These are phyloP conservation scores for Calendula officinalis DNA, from an alignment of 129 eudicot genomes.

Conservation along the genomic window DNA sequence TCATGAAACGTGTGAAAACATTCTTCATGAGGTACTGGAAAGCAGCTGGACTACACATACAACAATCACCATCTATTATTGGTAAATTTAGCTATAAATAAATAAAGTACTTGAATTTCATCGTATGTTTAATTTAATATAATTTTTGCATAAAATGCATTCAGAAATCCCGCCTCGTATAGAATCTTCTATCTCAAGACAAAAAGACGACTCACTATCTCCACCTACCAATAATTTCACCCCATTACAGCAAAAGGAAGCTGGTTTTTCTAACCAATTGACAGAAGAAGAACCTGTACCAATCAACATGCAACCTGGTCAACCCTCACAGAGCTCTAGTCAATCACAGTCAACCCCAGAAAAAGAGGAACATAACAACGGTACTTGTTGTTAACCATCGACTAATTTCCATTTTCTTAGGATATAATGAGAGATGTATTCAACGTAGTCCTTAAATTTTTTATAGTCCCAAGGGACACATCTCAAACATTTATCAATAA, in stretches of 20 bases:
- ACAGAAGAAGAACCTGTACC: slow-evolving; percentile 10
- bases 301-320: slow-evolving; percentile 1
- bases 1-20: slow-evolving; percentile 65
- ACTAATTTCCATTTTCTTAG: neutral
- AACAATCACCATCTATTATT: slow-evolving; percentile 33
- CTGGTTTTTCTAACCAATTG: slow-evolving; percentile 8
- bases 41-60: slow-evolving; percentile 51
- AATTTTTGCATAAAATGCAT: slow-evolving; percentile 2
- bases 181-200: slow-evolving; percentile 27
- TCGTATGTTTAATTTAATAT: too few species aligned
- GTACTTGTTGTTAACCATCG: slow-evolving; percentile 9
- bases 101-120: neutral
- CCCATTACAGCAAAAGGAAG: slow-evolving; percentile 18
- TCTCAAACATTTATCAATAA: too few species aligned
- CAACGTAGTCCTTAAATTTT: too few species aligned
- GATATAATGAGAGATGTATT: too few species aligned
- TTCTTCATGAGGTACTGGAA: slow-evolving; percentile 60
- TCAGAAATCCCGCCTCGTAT: slow-evolving; percentile 2
- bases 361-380: slow-evolving; percentile 17
- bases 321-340: slow-evolving; percentile 31
- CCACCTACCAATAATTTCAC: slow-evolving; percentile 20
- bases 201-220: slow-evolving; percentile 3
- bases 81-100: slow-evolving; percentile 27
- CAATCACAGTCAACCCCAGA: slow-evolving; percentile 27
- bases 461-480: too few species aligned